Percentiles rank a stretch among this genome's conserved stretches.
phyloP scores from a whole-genome alignment of 208 protist species.

The Trypanosoma brucei region DNA sequence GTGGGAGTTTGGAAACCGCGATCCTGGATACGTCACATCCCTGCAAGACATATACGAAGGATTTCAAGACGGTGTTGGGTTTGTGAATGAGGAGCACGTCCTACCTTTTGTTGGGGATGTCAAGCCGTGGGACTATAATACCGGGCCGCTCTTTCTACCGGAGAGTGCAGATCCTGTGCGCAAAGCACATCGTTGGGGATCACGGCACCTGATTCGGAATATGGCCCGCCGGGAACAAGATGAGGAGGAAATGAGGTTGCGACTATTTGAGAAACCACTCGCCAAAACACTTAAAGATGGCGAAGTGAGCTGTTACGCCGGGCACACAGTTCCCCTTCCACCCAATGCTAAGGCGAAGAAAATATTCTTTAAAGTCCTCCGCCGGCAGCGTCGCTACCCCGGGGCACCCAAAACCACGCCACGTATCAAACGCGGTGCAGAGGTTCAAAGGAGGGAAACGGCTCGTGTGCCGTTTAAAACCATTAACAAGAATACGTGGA shows the following conservation, averaged over 20 bases:
- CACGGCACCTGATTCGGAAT: slow-evolving; percentile 63
- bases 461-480: slow-evolving; percentile 46
- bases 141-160: slow-evolving; percentile 58
- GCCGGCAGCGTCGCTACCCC: slow-evolving; percentile 53
- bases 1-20: slow-evolving; percentile 59
- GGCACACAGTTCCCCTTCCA: slow-evolving; percentile 71
- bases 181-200: slow-evolving; percentile 59
- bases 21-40: slow-evolving; percentile 72
- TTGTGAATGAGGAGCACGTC: slow-evolving; percentile 39
- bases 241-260: slow-evolving; percentile 33
- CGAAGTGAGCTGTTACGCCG: slow-evolving; percentile 63
- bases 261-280: slow-evolving; percentile 70
- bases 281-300: slow-evolving; percentile 53
- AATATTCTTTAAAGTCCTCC: slow-evolving; percentile 68
- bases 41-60: slow-evolving; percentile 81
- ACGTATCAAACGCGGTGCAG: slow-evolving; percentile 33
- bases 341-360: slow-evolving; percentile 61
- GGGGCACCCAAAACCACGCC: slow-evolving; percentile 47
- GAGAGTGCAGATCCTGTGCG: slow-evolving; percentile 43
- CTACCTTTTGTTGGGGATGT: slow-evolving; percentile 27
- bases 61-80: slow-evolving; percentile 76
- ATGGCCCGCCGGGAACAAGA: slow-evolving; percentile 52
- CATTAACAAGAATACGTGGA: slow-evolving; percentile 77
- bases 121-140: slow-evolving; percentile 43
- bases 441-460: slow-evolving; percentile 11